phyloP scores from a whole-genome alignment of 192 early-diverging fungal genomes.

The Podila horticola region DNA sequence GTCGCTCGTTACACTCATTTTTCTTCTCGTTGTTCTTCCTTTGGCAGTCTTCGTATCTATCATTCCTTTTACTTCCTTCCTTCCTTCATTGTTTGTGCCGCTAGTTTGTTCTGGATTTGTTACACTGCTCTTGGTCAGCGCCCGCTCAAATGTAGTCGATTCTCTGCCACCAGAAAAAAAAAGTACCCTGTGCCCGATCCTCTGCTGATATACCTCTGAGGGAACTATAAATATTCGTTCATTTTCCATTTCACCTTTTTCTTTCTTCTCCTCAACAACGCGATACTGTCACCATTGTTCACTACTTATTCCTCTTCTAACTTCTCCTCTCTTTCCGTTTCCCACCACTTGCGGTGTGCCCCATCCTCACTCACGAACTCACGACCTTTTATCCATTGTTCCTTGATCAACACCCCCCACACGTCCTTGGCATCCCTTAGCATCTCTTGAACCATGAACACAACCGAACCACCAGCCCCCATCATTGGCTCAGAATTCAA shows the following conservation, averaged over 20 bases:
- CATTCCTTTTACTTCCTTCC: too few species aligned
- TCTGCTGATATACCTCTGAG: not conserved
- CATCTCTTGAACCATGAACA: slow-evolving; percentile 6
- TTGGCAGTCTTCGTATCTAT: too few species aligned
- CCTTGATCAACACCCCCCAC: not conserved
- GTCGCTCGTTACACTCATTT: too few species aligned
- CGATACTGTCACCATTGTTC: not conserved
- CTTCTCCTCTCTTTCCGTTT: not conserved
- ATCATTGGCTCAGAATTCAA: slow-evolving; percentile 24
- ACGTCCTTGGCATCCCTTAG: not conserved
- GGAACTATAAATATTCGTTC: not conserved
- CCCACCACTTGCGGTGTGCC: not conserved
- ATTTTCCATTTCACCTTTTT: not conserved
- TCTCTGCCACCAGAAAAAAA: too few species aligned
- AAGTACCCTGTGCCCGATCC: too few species aligned
- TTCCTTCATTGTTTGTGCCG: too few species aligned
- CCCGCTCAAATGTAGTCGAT: too few species aligned
- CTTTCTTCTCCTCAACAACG: not conserved
- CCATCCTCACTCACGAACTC: not conserved
- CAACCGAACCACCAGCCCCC: slow-evolving; percentile 6
- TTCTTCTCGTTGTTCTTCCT: too few species aligned
- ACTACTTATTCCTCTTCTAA: not conserved
- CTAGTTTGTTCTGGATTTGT: too few species aligned
- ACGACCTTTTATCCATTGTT: not conserved
- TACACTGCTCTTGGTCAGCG: too few species aligned